Conservation (phyloP, 805 yeast species). For the Saturnispora saitoi region DNA sequence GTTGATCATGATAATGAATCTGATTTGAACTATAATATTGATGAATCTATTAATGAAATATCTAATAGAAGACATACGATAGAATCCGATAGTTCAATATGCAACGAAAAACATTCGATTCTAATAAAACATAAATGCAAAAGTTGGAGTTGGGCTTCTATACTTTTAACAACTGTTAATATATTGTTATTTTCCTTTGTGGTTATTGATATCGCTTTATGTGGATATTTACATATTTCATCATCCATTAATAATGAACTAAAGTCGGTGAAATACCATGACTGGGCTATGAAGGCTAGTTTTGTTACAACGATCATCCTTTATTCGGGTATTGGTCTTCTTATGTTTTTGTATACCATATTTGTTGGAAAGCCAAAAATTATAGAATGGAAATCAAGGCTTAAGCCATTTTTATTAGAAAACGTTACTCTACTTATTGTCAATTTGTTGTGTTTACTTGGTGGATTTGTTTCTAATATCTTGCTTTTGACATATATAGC, state of each 20-base stretch:
- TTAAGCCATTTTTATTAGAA: neutral
- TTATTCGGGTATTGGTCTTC: neutral
- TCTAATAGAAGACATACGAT: neutral
- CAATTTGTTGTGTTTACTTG: neutral
- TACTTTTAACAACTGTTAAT: neutral
- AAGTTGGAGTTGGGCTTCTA: neutral
- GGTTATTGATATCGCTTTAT: conserved; percentile 2
- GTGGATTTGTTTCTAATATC: neutral
- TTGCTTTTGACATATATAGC: neutral
- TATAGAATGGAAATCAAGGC: neutral
- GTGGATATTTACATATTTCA: conserved; percentile 2
- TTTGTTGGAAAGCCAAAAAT: conserved; percentile 5
- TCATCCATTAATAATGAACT: neutral
- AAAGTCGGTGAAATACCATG: neutral
- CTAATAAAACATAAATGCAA: neutral
- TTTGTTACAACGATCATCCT: neutral
- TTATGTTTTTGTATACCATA: neutral
- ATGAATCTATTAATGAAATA: neutral
- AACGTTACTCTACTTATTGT: neutral
- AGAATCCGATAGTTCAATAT: neutral
- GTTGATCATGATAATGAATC: neutral
- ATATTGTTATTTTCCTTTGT: neutral
- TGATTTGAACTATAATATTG: neutral
- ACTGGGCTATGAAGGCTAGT: neutral
- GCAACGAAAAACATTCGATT: neutral